Evolutionary conservation across 306 rosid genomes (phyloP), one percentile per base, ranked within the genome.

Genomic region (Acacia crassicarpa): DNA sequence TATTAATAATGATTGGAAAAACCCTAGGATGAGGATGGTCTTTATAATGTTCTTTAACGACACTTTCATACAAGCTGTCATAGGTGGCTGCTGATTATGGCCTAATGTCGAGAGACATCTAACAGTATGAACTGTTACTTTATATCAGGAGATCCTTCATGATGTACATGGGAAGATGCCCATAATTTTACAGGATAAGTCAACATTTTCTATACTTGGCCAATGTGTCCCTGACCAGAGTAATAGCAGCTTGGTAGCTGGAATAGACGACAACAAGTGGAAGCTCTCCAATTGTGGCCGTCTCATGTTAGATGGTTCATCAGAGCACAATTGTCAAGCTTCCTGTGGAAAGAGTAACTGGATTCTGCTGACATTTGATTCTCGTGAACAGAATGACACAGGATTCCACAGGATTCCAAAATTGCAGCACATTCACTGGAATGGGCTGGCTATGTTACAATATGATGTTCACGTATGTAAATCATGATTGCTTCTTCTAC

Each of bases 381-480:
- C 88, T 79, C 81, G 68, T 27, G 82, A 88, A 79, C 84, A 78
- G 40, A 81, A 76, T 82, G 89, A 86, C 77, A 84, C 82, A 65
- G 89, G 80, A 72, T 72, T 69, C 45, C 30, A 27, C 33, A 33
- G 91, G 90, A 74, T 92, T 88, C 99, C 99, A 32, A 91, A 80
- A 63, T 77, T 93, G 91, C 92, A 91, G 79, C 94, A 93, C 84
- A 78, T 95, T 82, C 94, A 85, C 65, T 95, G 94, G 98, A 88
- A 91, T 86, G 99, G 94, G 74, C 75, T 78, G 77, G 72, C 80
- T 83, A 78, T 86, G 79, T 87, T 89, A 81, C 83, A 75, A 74
- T 90, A 85, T 84, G 91, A 95, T 91, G 92, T 93, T 85, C 97
- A 95, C 96, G 99, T 95, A 95, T 93, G 97, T 91, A 95, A 91